These are phyloP conservation scores for Epichloe aotearoae DNA, from an alignment of 2,329 filamentous ascomycete genomes.

Conservation along the genomic window DNA sequence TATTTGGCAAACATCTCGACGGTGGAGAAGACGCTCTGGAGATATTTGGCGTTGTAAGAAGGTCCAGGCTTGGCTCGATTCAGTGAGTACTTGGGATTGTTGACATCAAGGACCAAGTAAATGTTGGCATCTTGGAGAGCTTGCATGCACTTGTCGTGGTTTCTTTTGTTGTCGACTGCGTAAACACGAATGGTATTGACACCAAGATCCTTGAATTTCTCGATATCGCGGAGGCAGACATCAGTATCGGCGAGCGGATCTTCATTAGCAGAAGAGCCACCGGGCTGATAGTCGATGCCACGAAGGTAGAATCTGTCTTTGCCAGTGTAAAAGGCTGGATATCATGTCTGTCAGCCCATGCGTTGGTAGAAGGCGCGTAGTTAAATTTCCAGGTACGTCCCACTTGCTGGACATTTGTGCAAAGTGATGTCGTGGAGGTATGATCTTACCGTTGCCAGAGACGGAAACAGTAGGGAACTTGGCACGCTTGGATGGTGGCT, in stretches of 20 bases:
- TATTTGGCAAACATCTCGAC: constrained; percentile 75
- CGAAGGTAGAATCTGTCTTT: constrained; percentile 44
- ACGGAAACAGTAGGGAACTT: constrained; percentile 36
- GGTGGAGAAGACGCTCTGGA: constrained; percentile 75
- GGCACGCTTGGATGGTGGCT: constrained; percentile 37
- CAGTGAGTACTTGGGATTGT: constrained; percentile 79
- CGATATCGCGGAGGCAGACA: constrained; percentile 67
- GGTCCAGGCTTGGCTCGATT: constrained; percentile 62
- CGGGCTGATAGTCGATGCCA: constrained; percentile 51
- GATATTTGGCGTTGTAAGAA: constrained; percentile 80
- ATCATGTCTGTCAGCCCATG: constrained; percentile 1
- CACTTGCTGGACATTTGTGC: background rate
- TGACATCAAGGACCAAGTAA: constrained; percentile 85
- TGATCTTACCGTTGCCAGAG: constrained; percentile 41
- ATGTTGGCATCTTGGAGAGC: constrained; percentile 71
- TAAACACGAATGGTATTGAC: constrained; percentile 90
- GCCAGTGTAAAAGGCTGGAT: constrained; percentile 40
- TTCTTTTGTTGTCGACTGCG: constrained; percentile 72
- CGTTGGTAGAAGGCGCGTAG: background rate
- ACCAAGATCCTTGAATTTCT: constrained; percentile 70
- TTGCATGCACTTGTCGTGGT: constrained; percentile 79
- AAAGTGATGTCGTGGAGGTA: too few species aligned
- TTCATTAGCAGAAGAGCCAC: constrained; percentile 37
- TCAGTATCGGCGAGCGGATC: constrained; percentile 65
- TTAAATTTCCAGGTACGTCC: background rate